These are phyloP conservation scores for Candida germanica DNA, from an alignment of 805 yeast genomes.

Conservation along the genomic window DNA sequence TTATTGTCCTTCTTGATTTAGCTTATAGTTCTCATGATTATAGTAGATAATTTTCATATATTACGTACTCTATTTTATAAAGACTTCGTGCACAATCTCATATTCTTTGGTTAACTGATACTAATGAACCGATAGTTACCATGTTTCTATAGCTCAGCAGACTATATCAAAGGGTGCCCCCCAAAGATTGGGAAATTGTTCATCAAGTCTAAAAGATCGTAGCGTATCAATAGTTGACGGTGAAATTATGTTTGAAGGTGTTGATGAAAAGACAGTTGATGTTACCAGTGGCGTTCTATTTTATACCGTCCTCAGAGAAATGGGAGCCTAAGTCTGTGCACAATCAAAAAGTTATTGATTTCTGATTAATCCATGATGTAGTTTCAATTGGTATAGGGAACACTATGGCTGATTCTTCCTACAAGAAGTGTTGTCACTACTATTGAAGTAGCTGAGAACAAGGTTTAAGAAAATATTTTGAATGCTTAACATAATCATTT, in stretches of 20 bases:
- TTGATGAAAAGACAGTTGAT: conserved; percentile 97
- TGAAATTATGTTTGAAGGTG: conserved; percentile 95
- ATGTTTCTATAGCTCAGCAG: too few species aligned
- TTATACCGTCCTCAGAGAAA: conserved; percentile 97
- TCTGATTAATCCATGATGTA: conserved; percentile 94
- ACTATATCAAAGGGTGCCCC: conserved; percentile 96
- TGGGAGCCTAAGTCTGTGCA: conserved; percentile 89
- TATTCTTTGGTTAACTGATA: too few species aligned
- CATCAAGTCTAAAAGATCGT: conserved; percentile 82
- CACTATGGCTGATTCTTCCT: conserved; percentile 97
- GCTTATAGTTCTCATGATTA: too few species aligned
- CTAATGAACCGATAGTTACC: too few species aligned
- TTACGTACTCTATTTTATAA: too few species aligned
- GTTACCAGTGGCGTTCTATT: conserved; percentile 97
- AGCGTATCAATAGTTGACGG: conserved; percentile 97
- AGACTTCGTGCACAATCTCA: too few species aligned
- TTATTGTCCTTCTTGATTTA: too few species aligned
- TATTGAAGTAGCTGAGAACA: conserved; percentile 85
- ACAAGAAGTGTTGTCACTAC: conserved; percentile 93
- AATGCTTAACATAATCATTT: conserved; percentile 88
- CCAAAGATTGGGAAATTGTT: conserved; percentile 86
- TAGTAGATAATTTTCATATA: too few species aligned
- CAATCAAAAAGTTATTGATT: conserved; percentile 91
- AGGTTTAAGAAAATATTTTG: conserved; percentile 88
- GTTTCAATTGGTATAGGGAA: conserved; percentile 99